Percentiles rank a stretch among this genome's conserved stretches.
These are phyloP conservation scores for Pharnaceum exiguum DNA, from an alignment of 148 eudicot genomes.

Conservation along the genomic window DNA sequence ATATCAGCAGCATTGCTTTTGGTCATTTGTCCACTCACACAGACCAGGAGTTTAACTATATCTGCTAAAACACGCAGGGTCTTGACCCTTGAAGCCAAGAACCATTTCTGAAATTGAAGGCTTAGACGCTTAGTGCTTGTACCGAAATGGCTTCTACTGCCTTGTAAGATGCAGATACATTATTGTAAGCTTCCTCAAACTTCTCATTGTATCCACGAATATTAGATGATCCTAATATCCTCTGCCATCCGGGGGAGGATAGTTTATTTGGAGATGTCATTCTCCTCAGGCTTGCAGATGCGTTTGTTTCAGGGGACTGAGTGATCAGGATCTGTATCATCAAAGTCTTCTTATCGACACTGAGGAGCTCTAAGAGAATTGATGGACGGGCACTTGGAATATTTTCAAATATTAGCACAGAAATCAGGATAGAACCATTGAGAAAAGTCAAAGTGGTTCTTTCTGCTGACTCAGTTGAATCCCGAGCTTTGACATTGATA, in stretches of 20 bases:
- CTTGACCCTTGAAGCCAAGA: conserved; percentile 54
- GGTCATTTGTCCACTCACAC: conserved; percentile 10
- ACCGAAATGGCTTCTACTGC: conserved; percentile 32
- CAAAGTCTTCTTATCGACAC: conserved; percentile 38
- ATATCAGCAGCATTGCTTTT: conserved; percentile 5
- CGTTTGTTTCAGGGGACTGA: conserved; percentile 61
- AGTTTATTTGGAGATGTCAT: conserved; percentile 69
- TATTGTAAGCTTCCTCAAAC: conserved; percentile 34
- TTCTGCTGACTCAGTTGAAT: conserved; percentile 50
- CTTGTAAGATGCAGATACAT: conserved; percentile 40
- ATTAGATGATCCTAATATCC: too few relatives aligned
- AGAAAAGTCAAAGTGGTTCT: conserved; percentile 54
- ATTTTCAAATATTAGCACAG: conserved; percentile 39
- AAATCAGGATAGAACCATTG: conserved; percentile 46
- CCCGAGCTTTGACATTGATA: conserved; percentile 46
- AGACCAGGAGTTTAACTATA: conserved; percentile 37
- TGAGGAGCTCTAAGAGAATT: conserved; percentile 23
- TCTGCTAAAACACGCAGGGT: conserved; percentile 42
- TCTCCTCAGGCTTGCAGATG: conserved; percentile 69
- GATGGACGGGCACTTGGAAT: conserved; percentile 30
- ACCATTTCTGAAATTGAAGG: conserved; percentile 71
- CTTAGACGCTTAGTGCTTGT: conserved; percentile 28
- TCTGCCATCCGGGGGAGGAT: conserved; percentile 85
- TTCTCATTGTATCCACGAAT: conserved; percentile 27
- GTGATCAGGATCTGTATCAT: conserved; percentile 42